A percentile compares a stretch with the other conserved stretches of the same genome.
Evolutionary conservation across 2,329 filamentous ascomycete genomes (phyloP).

Genomic region (Elsinoe batatas): DNA sequence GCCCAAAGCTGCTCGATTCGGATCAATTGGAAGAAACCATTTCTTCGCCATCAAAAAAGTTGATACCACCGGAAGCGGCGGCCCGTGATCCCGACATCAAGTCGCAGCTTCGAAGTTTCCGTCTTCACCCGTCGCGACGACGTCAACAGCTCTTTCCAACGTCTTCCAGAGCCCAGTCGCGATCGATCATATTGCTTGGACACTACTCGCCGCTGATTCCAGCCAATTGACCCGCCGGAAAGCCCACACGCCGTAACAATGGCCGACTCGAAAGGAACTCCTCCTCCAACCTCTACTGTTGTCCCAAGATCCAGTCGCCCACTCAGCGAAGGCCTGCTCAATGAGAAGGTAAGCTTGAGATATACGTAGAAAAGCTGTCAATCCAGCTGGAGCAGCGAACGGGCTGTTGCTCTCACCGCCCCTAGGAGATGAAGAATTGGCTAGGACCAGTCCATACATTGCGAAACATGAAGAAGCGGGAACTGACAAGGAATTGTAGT

Average conservation of each 20-base stretch:
- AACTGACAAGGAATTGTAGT: constrained; percentile 46
- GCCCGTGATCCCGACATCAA: background rate
- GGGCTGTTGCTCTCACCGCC: background rate
- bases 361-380: too few species aligned
- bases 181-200: background rate
- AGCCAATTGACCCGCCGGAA: background rate
- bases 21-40: background rate
- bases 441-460: background rate
- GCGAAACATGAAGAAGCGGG: background rate
- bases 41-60: constrained; percentile 2
- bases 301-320: constrained; percentile 64
- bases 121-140: constrained; percentile 8
- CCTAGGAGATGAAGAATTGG: background rate
- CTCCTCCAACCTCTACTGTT: constrained; percentile 49
- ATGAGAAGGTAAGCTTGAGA: constrained; percentile 73
- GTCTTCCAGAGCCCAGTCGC: background rate
- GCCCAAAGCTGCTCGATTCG: background rate
- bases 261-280: constrained; percentile 43
- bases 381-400: too few species aligned
- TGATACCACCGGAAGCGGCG: background rate
- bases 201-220: background rate
- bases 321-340: constrained; percentile 93
- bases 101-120: constrained; percentile 1
- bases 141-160: background rate
- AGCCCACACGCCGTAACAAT: constrained; percentile 32